Percentiles rank a stretch among this genome's conserved stretches.
phyloP scores from a whole-genome alignment of 169 alveolate species.

The Eimeria maxima region DNA sequence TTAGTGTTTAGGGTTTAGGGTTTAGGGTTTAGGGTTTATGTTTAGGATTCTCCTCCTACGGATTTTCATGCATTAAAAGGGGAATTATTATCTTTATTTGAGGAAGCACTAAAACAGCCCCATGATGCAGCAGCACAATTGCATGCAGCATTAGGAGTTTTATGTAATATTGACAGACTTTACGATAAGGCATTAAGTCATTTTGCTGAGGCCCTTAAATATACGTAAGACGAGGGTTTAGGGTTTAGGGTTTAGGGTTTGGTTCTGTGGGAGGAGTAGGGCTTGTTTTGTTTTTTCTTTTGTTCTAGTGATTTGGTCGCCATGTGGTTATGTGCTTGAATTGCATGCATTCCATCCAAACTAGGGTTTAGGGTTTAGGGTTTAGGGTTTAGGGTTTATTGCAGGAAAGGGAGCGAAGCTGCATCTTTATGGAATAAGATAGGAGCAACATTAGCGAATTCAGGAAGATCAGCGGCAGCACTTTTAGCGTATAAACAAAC shows the following conservation, averaged over 20 bases:
- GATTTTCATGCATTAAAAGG: conserved; percentile 82
- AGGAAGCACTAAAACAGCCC: conserved; percentile 87
- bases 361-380: conserved; percentile 16
- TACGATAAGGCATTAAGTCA: conserved; percentile 89
- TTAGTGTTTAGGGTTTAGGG: conserved; percentile 7
- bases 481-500: conserved; percentile 90
- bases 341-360: too few species aligned
- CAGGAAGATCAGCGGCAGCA: conserved; percentile 89
- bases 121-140: conserved; percentile 85
- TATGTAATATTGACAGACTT: conserved; percentile 90
- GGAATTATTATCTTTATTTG: conserved; percentile 85
- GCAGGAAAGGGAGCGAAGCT: conserved; percentile 89
- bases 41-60: conserved; percentile 73
- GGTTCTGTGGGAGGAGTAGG: too few species aligned
- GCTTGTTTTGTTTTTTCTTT: too few species aligned
- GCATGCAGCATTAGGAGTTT: conserved; percentile 92
- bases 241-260: conserved; percentile 45
- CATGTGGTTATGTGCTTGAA: too few species aligned
- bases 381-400: conserved; percentile 41
- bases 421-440: conserved; percentile 92
- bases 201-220: conserved; percentile 65
- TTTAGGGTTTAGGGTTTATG: conserved; percentile 41
- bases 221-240: conserved; percentile 44
- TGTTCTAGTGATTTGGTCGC: too few species aligned
- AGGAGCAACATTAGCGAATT: conserved; percentile 94